Evolutionary conservation across 768 basidiomycete genomes (phyloP).

Genomic region (Guyanaporus albipodus): DNA sequence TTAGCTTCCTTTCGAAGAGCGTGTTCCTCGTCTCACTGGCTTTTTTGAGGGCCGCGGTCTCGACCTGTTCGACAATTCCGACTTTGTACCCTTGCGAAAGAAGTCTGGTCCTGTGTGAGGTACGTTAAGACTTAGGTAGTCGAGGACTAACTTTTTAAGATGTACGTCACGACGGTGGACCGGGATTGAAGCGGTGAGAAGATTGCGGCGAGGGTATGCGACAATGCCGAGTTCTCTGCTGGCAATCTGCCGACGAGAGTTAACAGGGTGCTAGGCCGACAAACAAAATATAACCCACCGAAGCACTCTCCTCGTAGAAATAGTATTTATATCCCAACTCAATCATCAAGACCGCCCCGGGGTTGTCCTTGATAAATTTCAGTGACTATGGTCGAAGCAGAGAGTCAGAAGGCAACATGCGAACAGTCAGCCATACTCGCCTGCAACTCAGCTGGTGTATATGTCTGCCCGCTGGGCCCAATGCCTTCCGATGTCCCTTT

Average conservation of each 20-base stretch:
- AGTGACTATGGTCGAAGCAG: conserved; percentile 16
- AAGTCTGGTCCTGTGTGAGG: conserved; percentile 41
- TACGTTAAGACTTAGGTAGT: no score
- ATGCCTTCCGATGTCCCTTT: conserved; percentile 40
- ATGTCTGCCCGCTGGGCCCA: conserved; percentile 67
- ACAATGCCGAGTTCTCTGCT: conserved; percentile 77
- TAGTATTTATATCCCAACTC: conserved; percentile 83
- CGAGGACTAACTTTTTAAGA: conserved; percentile 58
- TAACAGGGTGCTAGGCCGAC: neutral
- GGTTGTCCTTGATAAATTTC: conserved; percentile 62
- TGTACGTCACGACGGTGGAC: conserved; percentile 63
- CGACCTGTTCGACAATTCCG: conserved; percentile 76
- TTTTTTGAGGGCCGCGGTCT: conserved; percentile 89
- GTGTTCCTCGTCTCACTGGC: conserved; percentile 68
- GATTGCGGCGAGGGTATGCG: conserved; percentile 66
- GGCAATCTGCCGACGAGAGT: conserved; percentile 49
- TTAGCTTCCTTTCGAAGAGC: conserved; percentile 70
- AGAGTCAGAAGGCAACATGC: neutral
- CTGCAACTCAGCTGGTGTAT: conserved; percentile 77
- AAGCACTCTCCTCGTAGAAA: conserved; percentile 84
- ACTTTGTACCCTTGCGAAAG: conserved; percentile 78
- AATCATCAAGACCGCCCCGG: conserved; percentile 67
- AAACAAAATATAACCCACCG: conserved; percentile 39
- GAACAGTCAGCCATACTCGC: conserved; percentile 25
- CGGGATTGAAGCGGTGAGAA: conserved; percentile 73